Evolutionary conservation across 2,329 filamentous ascomycete species (phyloP).

Genomic region (Fusarium succisae): DNA sequence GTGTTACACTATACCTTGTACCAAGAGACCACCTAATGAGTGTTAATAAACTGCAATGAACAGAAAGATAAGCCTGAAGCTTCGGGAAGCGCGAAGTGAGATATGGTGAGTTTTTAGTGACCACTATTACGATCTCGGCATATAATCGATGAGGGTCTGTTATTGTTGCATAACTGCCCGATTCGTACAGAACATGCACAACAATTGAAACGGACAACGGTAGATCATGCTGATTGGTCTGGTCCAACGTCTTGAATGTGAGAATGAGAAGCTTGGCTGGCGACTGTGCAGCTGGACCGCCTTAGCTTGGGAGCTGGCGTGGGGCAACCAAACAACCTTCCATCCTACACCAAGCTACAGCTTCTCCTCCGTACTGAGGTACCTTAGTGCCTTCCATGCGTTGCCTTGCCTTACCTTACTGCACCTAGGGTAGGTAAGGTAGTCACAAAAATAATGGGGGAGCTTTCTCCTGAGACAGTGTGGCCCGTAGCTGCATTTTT

Average conservation of each 20-base stretch:
- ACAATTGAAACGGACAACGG: neutral
- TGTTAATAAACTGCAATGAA: neutral
- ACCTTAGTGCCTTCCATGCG: neutral
- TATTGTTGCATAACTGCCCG: neutral
- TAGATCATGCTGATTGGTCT: neutral
- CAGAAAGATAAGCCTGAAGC: neutral
- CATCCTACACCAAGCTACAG: neutral
- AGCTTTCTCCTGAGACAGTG: conserved; percentile 18
- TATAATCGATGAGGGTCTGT: neutral
- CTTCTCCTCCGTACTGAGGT: neutral
- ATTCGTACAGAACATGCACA: neutral
- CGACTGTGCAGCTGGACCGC: neutral
- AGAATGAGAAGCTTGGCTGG: neutral
- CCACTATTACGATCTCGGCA: neutral
- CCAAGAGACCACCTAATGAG: no score
- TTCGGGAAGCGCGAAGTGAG: neutral
- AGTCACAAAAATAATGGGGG: neutral
- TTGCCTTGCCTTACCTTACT: neutral
- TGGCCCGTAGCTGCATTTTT: conserved; percentile 1
- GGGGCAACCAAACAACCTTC: conserved; percentile 2
- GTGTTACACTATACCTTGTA: neutral
- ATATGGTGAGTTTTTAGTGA: neutral
- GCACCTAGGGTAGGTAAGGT: neutral
- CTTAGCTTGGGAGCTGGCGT: conserved; percentile 6
- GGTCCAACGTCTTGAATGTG: neutral